A percentile compares a stretch with the other conserved stretches of the same genome.
These are phyloP conservation scores for Chernovozyma sophiae-reginae DNA, from an alignment of 1,139 yeast genomes.

Conservation along the genomic window DNA sequence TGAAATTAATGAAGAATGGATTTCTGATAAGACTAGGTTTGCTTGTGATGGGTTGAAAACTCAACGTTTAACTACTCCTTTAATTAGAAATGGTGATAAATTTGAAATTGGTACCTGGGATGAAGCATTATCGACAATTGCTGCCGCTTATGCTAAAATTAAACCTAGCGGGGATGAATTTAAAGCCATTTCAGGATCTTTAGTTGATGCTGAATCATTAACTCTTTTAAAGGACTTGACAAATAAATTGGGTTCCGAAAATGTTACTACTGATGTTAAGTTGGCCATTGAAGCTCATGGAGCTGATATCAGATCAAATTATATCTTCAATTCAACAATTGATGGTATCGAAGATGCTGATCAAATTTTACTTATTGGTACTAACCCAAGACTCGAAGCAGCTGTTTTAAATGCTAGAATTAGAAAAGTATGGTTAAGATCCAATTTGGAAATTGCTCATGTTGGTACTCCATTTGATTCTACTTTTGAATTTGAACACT, in stretches of 20 bases:
- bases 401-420: constrained; percentile 84
- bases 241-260: constrained; percentile 77
- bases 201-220: constrained; percentile 78
- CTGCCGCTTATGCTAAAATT: constrained; percentile 56
- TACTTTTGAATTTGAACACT: constrained; percentile 62
- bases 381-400: constrained; percentile 90
- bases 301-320: constrained; percentile 74
- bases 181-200: constrained; percentile 80
- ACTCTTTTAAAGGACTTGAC: constrained; percentile 78
- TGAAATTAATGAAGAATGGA: constrained; percentile 90
- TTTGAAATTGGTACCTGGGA: constrained; percentile 86
- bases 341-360: constrained; percentile 83
- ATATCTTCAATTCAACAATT: constrained; percentile 74
- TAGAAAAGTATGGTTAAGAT: constrained; percentile 77
- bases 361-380: constrained; percentile 72
- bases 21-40: constrained; percentile 81
- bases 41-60: constrained; percentile 85
- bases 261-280: constrained; percentile 68
- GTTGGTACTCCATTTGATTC: constrained; percentile 78
- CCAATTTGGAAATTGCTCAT: constrained; percentile 60
- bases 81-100: constrained; percentile 65
- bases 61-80: constrained; percentile 81
- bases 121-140: constrained; percentile 71
- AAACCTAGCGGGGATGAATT: constrained; percentile 68
- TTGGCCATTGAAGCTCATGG: constrained; percentile 65